Base-by-base conservation (phyloP, 495 filamentous ascomycete genomes). In the Bathelium albidoporum region DNA sequence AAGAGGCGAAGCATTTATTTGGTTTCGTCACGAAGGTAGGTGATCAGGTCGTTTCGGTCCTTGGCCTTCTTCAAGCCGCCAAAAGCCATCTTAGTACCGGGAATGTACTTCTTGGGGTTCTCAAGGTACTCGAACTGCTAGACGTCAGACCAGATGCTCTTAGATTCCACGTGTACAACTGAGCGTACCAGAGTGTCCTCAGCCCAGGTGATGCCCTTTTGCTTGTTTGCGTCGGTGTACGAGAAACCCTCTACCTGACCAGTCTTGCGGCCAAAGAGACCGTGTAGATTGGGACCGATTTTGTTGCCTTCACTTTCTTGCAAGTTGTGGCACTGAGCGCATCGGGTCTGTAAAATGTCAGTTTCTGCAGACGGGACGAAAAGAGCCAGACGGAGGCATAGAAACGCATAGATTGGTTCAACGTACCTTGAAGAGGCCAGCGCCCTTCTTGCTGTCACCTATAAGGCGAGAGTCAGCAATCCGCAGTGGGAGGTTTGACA, bases 1-100 rank as follows among this genome's bases (percentile, higher is more conserved):
- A 49, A 41, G 63, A 28, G 24, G 24, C 10, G 20, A 49, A 16
- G 49, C 49, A 36, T 62, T 66, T 77, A 75, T 66, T 74, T 74
- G 63, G 75, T 77, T 71, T 75, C 75, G 31, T 76, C 70, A 36
- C 69, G 62, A 59, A 77, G 69, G 73, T 64, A 71, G 66, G 91
- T 93, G 84, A 97, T 95, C 70, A 99, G 83, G 80, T 99, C 95
- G 79, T 97, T 97, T 77, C 94, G 84, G 82, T 99, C 94, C 89
- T 97, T 97, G 69, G 82, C 85, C 89, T 99, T 99, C 93, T 99
- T 99, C 70, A 99, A 82, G 74, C 94, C 94, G 81, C 94, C 94
- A 77, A 99, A 99, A 73, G 94, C 94, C 94, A 99, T 99, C 90
- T 99, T 99, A 78, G 94, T 99, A 70, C 94, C 94, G 71, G 94